A percentile compares a stretch with the other conserved stretches of the same genome.
These are phyloP conservation scores for Poa pratensis DNA, from an alignment of 176 grass and related monocot genomes.

Conservation along the genomic window DNA sequence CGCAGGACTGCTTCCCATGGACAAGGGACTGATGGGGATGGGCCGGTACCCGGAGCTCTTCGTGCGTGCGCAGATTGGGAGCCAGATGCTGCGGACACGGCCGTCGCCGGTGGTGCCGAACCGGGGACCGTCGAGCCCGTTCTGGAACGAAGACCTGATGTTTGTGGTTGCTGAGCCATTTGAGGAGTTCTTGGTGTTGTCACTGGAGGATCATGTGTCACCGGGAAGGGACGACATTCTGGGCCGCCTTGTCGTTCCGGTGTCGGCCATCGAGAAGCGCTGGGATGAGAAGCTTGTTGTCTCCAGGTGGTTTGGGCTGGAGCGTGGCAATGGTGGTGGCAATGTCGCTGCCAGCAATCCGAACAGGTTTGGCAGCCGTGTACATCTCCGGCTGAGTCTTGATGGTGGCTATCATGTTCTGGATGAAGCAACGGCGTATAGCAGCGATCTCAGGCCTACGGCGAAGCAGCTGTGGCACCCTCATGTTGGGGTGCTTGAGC, in stretches of 20 bases:
- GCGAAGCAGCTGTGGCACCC: slow-evolving; percentile 80
- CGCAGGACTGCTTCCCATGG: slow-evolving; percentile 67
- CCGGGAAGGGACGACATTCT: slow-evolving; percentile 75
- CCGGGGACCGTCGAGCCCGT: slow-evolving; percentile 59
- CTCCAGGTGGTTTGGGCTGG: slow-evolving; percentile 73
- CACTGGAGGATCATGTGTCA: slow-evolving; percentile 68
- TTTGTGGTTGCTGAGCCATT: slow-evolving; percentile 93
- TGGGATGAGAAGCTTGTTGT: slow-evolving; percentile 81
- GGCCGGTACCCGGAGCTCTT: slow-evolving; percentile 75
- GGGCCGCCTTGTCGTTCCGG: slow-evolving; percentile 64
- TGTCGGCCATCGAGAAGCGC: slow-evolving; percentile 67
- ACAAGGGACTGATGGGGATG: slow-evolving; percentile 49
- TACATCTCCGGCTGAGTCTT: slow-evolving; percentile 80
- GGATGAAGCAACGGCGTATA: slow-evolving; percentile 77
- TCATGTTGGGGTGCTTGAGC: slow-evolving; percentile 78
- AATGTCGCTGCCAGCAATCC: slow-evolving; percentile 27
- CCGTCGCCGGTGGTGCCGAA: slow-evolving; percentile 43
- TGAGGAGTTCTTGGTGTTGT: slow-evolving; percentile 72
- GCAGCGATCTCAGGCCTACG: slow-evolving; percentile 77
- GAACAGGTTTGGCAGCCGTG: slow-evolving; percentile 62
- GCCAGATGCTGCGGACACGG: slow-evolving; percentile 69
- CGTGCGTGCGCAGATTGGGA: slow-evolving; percentile 72
- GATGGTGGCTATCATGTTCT: slow-evolving; percentile 92
- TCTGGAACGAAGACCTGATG: slow-evolving; percentile 92
- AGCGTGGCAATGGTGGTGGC: slow-evolving; percentile 43